Evolutionary conservation across 805 yeast species (phyloP).

Genomic region (Wickerhamiella spandovensis): DNA sequence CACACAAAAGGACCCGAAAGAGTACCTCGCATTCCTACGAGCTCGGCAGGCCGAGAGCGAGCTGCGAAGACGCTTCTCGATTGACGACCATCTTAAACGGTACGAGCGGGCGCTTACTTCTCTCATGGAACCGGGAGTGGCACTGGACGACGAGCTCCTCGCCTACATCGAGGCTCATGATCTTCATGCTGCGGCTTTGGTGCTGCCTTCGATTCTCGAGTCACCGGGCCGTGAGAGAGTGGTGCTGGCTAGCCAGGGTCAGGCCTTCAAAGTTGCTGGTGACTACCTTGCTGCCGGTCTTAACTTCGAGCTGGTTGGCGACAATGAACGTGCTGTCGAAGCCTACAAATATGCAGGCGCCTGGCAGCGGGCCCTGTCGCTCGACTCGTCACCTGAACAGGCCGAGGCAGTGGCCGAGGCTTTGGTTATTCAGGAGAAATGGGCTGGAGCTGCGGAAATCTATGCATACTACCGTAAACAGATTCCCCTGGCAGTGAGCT

Average conservation of each 20-base stretch:
- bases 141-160: slow-evolving; percentile 38
- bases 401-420: slow-evolving; percentile 36
- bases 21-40: slow-evolving; percentile 84
- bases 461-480: slow-evolving; percentile 49
- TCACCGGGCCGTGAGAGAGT: slow-evolving; percentile 36
- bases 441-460: slow-evolving; percentile 69
- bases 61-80: slow-evolving; percentile 54
- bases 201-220: slow-evolving; percentile 38
- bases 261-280: slow-evolving; percentile 39
- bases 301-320: slow-evolving; percentile 55
- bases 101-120: slow-evolving; percentile 56
- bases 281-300: slow-evolving; percentile 65
- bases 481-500: slow-evolving; percentile 45
- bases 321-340: slow-evolving; percentile 48
- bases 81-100: slow-evolving; percentile 66
- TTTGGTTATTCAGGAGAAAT: slow-evolving; percentile 46
- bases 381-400: slow-evolving; percentile 30
- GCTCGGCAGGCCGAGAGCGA: slow-evolving; percentile 55
- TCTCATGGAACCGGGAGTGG: slow-evolving; percentile 30
- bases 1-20: slow-evolving; percentile 96
- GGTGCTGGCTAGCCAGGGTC: slow-evolving; percentile 52
- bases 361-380: slow-evolving; percentile 75
- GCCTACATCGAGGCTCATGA: slow-evolving; percentile 57
- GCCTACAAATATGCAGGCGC: slow-evolving; percentile 54
- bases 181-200: slow-evolving; percentile 57